Conservation (phyloP, 2,329 filamentous ascomycete genomes). For the Ophiostoma populinum region DNA sequence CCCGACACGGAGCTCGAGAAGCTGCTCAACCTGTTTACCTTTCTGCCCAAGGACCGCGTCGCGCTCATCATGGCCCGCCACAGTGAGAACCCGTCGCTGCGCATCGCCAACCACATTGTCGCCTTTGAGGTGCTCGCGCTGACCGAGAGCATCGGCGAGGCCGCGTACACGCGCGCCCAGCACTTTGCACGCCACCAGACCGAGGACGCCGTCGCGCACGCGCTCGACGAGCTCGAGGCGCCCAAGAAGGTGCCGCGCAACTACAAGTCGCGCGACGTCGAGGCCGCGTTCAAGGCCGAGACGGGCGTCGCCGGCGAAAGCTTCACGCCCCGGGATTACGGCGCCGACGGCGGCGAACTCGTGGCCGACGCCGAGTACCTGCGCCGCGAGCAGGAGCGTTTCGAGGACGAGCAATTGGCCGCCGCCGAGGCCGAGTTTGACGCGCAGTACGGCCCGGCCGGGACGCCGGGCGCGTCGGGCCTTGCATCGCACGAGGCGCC, state of each 20-base stretch:
- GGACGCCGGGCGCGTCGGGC: no score
- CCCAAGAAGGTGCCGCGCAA: neutral
- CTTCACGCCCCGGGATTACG: no score
- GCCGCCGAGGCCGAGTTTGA: slow-evolving; percentile 10
- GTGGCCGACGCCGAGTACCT: no score
- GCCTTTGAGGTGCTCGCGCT: slow-evolving; percentile 70
- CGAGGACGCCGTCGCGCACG: neutral
- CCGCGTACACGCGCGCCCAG: slow-evolving; percentile 41
- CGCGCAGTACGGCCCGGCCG: no score
- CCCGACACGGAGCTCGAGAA: slow-evolving; percentile 66
- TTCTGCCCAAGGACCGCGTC: slow-evolving; percentile 59
- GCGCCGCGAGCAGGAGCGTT: no score
- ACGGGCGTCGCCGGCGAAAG: no score
- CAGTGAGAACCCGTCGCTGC: slow-evolving; percentile 45
- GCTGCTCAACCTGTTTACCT: slow-evolving; percentile 80
- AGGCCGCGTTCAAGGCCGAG: slow-evolving; percentile 1
- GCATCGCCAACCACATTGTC: slow-evolving; percentile 66
- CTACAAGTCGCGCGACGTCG: neutral
- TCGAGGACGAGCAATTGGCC: slow-evolving; percentile 4
- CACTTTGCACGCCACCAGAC: slow-evolving; percentile 25
- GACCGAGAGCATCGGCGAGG: slow-evolving; percentile 52
- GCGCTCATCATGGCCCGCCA: slow-evolving; percentile 50
- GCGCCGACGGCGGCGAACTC: neutral
- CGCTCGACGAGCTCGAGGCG: slow-evolving; percentile 1
- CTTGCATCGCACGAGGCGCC: slow-evolving; percentile 36